Conservation (phyloP, 805 yeast genomes). For the Ogataea henricii region DNA sequence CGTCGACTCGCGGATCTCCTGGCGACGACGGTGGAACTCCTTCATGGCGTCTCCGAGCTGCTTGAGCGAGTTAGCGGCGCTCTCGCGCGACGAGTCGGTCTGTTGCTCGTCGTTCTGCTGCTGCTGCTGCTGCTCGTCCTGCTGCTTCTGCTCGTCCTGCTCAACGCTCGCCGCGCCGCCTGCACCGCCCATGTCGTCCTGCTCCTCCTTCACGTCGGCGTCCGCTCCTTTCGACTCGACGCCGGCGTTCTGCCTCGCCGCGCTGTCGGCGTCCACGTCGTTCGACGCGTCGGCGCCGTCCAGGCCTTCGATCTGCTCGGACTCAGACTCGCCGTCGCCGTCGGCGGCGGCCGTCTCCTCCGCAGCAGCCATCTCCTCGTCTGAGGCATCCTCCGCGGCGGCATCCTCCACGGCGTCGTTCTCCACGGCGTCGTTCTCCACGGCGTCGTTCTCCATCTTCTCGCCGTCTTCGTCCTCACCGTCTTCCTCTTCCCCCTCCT, state of each 20-base stretch:
- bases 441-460: constrained; percentile 30
- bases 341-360: constrained; percentile 31
- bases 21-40: constrained; percentile 87
- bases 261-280: constrained; percentile 35
- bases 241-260: constrained; percentile 37
- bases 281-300: constrained; percentile 30
- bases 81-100: constrained; percentile 61
- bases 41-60: constrained; percentile 90
- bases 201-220: constrained; percentile 40
- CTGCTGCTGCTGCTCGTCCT: constrained; percentile 39
- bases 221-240: constrained; percentile 41
- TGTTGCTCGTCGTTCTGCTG: constrained; percentile 46
- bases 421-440: constrained; percentile 29
- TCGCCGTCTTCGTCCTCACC: constrained; percentile 27
- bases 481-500: constrained; percentile 8
- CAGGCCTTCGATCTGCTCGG: constrained; percentile 20
- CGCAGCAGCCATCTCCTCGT: constrained; percentile 19
- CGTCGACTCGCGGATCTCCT: constrained; percentile 76
- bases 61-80: constrained; percentile 75
- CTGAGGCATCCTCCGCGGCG: constrained; percentile 30
- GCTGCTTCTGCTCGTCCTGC: constrained; percentile 42
- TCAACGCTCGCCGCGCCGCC: constrained; percentile 49
- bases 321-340: constrained; percentile 23
- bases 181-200: constrained; percentile 67
- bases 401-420: constrained; percentile 29